Base-by-base conservation (phyloP, 129 eudicot genomes). In the Artemisia tridentata region DNA sequence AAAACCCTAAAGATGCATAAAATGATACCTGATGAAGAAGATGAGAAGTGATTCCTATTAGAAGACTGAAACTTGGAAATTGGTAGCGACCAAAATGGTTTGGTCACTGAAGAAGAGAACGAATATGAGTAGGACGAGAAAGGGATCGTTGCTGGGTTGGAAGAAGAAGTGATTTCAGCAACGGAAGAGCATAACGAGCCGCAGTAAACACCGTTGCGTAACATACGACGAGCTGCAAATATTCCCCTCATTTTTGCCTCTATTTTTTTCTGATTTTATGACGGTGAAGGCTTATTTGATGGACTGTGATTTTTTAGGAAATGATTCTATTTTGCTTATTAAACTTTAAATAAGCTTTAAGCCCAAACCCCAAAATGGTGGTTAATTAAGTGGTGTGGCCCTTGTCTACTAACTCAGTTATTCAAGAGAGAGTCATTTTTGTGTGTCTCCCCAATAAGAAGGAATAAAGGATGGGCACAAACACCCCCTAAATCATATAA, bases 181-280 rank as follows among this genome's bases (percentile, higher is more conserved):
- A 63, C 23, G 55, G 81, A 77, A 11, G 81, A 77, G 20, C 61
- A 77, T 0, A 77, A 1, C 10, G 81, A 77, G 8, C 81, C 81
- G 21, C 81, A 77, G 51, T 77, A 77, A 71, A 77, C 72, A 53
- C 81, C 81, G 64, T 71, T 70, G 15, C 81, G 76, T 17, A 77
- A 17, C 77, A 77, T 63, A 17, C 81, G 77, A 77, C 81, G 81
- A 54, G 31, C 76, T 4, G 72, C 81, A 12, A 77, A 77, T 29
- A 77, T 63, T 62, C 52, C 72, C 76, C 81, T 77, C 81, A 77
- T 77, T 60, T 77, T 43, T 46, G 29, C 55, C 13, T 46, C 3
- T 12, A 2, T 65, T 5, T 21, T 12, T 2, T 41, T 5, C 18
- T 15, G 10, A 54, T 20, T 49, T 25, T 25, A 25, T 27, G 31